Base-by-base conservation (phyloP, 75 land plant species). In the Gnetum montanum region DNA sequence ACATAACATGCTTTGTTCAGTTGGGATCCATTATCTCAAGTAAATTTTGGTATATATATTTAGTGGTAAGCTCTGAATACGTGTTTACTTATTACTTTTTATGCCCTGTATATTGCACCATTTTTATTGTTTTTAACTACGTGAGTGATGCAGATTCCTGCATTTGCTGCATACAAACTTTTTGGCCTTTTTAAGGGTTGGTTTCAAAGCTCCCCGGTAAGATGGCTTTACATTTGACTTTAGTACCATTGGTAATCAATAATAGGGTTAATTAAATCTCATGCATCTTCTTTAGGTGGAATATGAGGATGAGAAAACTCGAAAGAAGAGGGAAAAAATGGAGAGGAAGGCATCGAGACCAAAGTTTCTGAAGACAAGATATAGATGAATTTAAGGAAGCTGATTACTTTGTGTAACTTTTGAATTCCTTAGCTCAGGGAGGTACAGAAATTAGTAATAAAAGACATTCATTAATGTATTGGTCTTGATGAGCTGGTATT, bases 1-100 rank as follows among this genome's bases (percentile, higher is more conserved):
- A 95, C 74, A 90, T 95, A 45, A 95, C 99, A 54, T 62, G 85
- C 60, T 95, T 95, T 59, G 88, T 95, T 43, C 99, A 95, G 64
- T 10, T 95, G 35, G 52, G 66, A 34, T 86, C 96, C 43, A 76
- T 95, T 30, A 1, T 83, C 13, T 95, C 99, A 15, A 96, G 63
- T 43, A 83, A 83, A 46, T 95, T 95, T 66, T 90, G 96, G 99
- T 83, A 73, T 50, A 63, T 68, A 43, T 95, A 90, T 47, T 57
- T 83, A 31, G 88, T 95, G 87, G 96, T 95, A 76, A 78, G 76
- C 47, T 62, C 36, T 0, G n/a, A n/a, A n/a, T n/a, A n/a, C n/a
- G n/a, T n/a, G n/a, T n/a, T n/a, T n/a, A n/a, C n/a, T n/a, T n/a
- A n/a, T n/a, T n/a, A n/a, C n/a, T n/a, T n/a, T n/a, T n/a, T n/a